Evolutionary conservation across 2,329 filamentous ascomycete genomes (phyloP).

Genomic region (Aspergillus ruber): DNA sequence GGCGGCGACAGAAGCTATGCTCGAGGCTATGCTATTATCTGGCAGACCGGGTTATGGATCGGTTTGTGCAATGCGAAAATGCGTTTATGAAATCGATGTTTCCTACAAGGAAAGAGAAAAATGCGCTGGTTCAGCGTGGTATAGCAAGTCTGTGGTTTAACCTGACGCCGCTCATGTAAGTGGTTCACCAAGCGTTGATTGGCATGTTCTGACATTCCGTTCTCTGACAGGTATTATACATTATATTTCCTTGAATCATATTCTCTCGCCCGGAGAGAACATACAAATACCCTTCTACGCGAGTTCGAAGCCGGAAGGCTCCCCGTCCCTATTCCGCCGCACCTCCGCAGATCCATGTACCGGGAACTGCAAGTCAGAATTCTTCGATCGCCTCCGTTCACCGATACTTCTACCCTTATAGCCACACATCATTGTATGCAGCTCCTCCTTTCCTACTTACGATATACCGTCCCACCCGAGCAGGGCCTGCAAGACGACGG

Average conservation of each 20-base stretch:
- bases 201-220: not conserved
- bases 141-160: conserved; percentile 32
- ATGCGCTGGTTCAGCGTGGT: conserved; percentile 27
- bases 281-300: conserved; percentile 30
- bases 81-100: conserved; percentile 26
- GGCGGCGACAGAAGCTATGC: conserved; percentile 33
- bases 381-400: conserved; percentile 35
- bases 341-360: conserved; percentile 31
- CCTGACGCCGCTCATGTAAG: conserved; percentile 37
- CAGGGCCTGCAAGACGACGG: conserved; percentile 25
- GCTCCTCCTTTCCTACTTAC: conserved; percentile 34
- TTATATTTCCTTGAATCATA: conserved; percentile 39
- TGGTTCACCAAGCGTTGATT: not conserved
- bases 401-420: conserved; percentile 32
- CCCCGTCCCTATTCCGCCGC: conserved; percentile 29
- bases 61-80: conserved; percentile 28
- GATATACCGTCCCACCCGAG: conserved; percentile 30
- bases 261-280: conserved; percentile 29
- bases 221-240: conserved; percentile 31
- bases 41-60: conserved; percentile 36
- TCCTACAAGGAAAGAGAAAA: conserved; percentile 27
- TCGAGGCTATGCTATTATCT: conserved; percentile 35
- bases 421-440: conserved; percentile 38
- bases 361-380: conserved; percentile 31
- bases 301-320: conserved; percentile 34